Evolutionary conservation across 495 filamentous ascomycete species (phyloP).

Genomic region (Xylaria palmicola): DNA sequence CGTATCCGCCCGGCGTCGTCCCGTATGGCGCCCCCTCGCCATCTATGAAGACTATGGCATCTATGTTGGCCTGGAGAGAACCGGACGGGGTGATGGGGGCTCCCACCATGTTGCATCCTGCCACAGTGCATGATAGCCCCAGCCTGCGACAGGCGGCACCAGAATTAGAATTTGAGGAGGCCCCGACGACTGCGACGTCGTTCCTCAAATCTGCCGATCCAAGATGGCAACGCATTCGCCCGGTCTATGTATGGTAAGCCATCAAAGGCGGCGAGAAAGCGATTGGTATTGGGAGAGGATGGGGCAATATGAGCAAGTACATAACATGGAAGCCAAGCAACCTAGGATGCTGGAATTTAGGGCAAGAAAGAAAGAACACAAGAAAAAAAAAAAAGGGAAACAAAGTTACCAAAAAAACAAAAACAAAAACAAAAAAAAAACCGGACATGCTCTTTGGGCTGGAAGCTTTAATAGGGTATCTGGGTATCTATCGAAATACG

Average conservation of each 20-base stretch:
- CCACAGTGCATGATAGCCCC: neutral
- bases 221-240: constrained; percentile 27
- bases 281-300: neutral
- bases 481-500: constrained; percentile 10
- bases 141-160: neutral
- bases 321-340: constrained; percentile 2
- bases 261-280: neutral
- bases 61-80: constrained; percentile 28
- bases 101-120: constrained; percentile 16
- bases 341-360: constrained; percentile 7
- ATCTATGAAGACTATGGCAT: constrained; percentile 23
- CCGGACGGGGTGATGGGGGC: constrained; percentile 18
- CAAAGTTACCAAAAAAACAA: no score
- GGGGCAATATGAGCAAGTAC: constrained; percentile 8
- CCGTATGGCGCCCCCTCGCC: constrained; percentile 22
- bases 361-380: neutral
- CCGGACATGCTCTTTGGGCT: constrained; percentile 14
- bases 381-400: neutral
- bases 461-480: constrained; percentile 11
- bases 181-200: constrained; percentile 11
- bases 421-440: neutral
- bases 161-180: constrained; percentile 12
- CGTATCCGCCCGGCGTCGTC: constrained; percentile 19
- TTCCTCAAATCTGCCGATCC: constrained; percentile 17
- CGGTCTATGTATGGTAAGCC: constrained; percentile 26